Percentiles rank a stretch among this genome's conserved stretches.
These are phyloP conservation scores for Cynanchum wilfordii DNA, from an alignment of 257 asterid species.

Conservation along the genomic window DNA sequence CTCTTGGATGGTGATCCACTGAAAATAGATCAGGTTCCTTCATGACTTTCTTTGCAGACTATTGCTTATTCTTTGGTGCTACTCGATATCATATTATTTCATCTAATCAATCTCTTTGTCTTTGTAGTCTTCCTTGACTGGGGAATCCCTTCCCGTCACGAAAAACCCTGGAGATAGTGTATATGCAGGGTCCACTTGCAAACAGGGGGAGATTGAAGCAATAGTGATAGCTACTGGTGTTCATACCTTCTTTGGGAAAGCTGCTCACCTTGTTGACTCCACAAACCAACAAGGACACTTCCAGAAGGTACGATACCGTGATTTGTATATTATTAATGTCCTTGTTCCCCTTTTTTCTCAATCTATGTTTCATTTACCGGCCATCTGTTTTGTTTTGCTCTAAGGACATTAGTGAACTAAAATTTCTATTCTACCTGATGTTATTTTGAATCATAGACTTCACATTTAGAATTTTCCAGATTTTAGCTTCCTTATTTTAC, in stretches of 20 bases:
- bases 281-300: conserved; percentile 80
- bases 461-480: not conserved
- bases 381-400: not conserved
- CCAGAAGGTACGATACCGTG: conserved; percentile 47
- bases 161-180: conserved; percentile 54
- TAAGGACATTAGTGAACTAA: not conserved
- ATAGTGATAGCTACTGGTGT: conserved; percentile 80
- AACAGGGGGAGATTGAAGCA: conserved; percentile 86
- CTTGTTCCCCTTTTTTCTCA: not conserved
- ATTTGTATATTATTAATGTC: not conserved
- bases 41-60: conserved; percentile 6
- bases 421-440: not conserved
- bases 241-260: conserved; percentile 80
- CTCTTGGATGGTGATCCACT: conserved; percentile 78
- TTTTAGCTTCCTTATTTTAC: not conserved
- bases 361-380: not conserved
- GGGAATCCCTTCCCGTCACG: conserved; percentile 73
- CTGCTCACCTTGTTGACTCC: conserved; percentile 85
- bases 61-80: not conserved
- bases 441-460: not conserved
- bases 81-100: not conserved
- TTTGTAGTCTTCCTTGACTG: conserved; percentile 69
- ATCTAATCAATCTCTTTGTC: not conserved
- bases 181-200: conserved; percentile 84
- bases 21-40: conserved; percentile 62